Conservation (phyloP, 1,139 yeast species). For the Eremothecium coryli region DNA sequence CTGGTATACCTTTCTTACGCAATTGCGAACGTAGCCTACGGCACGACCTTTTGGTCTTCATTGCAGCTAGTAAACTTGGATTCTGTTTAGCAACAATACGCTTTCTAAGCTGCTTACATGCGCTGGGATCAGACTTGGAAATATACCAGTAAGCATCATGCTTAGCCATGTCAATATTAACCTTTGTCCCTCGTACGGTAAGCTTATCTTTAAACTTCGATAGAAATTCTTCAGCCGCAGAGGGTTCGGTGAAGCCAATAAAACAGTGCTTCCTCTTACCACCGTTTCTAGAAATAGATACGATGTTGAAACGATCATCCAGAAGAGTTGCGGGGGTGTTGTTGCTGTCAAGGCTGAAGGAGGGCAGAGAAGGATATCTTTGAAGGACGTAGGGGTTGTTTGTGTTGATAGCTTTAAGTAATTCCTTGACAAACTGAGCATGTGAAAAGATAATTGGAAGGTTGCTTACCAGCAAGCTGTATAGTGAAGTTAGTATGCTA, state of each 20-base stretch:
- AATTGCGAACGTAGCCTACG: conserved; percentile 21
- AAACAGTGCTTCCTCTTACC: conserved; percentile 82
- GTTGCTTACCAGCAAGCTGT: too few relatives aligned
- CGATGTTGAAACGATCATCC: conserved; percentile 17
- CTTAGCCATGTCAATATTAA: conserved; percentile 39
- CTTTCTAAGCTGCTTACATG: background rate
- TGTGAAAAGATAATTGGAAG: too few relatives aligned
- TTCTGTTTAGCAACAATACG: background rate
- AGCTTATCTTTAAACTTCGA: conserved; percentile 35
- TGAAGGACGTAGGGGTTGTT: conserved; percentile 13
- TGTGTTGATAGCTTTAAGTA: conserved; percentile 17
- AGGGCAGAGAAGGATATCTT: background rate
- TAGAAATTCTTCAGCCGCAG: conserved; percentile 44
- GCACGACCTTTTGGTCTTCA: conserved; percentile 14
- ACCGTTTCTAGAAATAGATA: conserved; percentile 15
- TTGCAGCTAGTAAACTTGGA: background rate
- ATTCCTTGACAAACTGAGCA: conserved; percentile 20
- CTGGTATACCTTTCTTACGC: conserved; percentile 16
- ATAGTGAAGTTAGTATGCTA: background rate
- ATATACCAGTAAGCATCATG: conserved; percentile 22
- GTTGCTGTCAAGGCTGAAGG: background rate
- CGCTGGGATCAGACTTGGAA: background rate
- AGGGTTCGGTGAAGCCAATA: conserved; percentile 45
- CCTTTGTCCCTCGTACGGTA: conserved; percentile 45
- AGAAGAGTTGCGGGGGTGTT: conserved; percentile 8